Evolutionary conservation across 2,329 filamentous ascomycete genomes (phyloP).

Genomic region (Fonsecaea pugnacius): DNA sequence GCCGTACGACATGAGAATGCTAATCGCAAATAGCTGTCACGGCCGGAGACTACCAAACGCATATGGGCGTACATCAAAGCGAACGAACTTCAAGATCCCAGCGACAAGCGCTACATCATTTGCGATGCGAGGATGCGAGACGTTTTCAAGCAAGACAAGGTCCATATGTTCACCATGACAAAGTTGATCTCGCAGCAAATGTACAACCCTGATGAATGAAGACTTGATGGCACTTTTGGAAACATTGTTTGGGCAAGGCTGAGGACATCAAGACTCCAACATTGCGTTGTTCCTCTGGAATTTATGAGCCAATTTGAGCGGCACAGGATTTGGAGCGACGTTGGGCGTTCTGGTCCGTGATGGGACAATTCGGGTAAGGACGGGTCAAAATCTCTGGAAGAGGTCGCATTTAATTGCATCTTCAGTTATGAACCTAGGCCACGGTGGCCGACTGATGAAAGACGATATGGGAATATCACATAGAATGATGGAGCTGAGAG

Average conservation of each 20-base stretch:
- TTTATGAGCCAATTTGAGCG: slow-evolving; percentile 17
- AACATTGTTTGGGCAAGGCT: not conserved
- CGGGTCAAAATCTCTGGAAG: not conserved
- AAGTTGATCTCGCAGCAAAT: slow-evolving; percentile 89
- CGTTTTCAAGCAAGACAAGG: slow-evolving; percentile 86
- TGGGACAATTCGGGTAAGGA: not conserved
- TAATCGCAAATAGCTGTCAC: slow-evolving; percentile 68
- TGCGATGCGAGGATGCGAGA: slow-evolving; percentile 91
- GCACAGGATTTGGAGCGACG: slow-evolving; percentile 4
- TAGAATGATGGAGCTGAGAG: not conserved
- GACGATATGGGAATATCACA: not conserved
- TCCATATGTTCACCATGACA: slow-evolving; percentile 99
- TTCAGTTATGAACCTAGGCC: not conserved
- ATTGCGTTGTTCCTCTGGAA: slow-evolving; percentile 3
- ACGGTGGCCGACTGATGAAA: not conserved
- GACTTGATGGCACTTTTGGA: not conserved
- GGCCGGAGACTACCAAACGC: slow-evolving; percentile 93
- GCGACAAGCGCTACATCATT: slow-evolving; percentile 86
- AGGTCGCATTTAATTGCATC: slow-evolving; percentile 1
- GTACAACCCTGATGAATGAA: slow-evolving; percentile 77
- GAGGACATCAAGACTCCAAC: not conserved
- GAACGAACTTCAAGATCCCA: slow-evolving; percentile 85
- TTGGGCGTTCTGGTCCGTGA: slow-evolving; percentile 1
- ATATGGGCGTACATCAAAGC: slow-evolving; percentile 95
- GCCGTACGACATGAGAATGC: slow-evolving; percentile 11